Evolutionary conservation across 225 moss, liverwort and hornwort genomes (phyloP), one percentile per base, ranked within the genome.

Genomic region (Sphagnum contortum): DNA sequence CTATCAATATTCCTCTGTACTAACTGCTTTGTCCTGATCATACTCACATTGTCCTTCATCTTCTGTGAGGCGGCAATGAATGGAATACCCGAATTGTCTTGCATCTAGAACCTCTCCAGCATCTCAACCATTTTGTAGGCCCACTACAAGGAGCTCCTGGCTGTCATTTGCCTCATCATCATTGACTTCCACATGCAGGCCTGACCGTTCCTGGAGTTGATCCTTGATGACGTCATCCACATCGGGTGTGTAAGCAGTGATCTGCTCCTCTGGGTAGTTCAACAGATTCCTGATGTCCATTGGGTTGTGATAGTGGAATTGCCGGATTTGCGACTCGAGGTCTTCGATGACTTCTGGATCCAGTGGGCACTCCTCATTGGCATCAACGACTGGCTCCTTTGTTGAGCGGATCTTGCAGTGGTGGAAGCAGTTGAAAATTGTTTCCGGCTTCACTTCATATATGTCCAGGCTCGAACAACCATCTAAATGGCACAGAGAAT

Each of bases 351-450:
- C 48, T 4, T 29, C 48, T 5, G 11, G 4, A 29, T 63, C 50
- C 59, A 53, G 29, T 29, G 29, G 3, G 54, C 47, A 13, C 8
- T 44, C 64, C 14, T 64, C 62, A 6, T 4, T 8, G 2, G 12
- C 53, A 49, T 48, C 8, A 7, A 44, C 44, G 2, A 5, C 5
- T 44, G 13, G 12, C 6, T 12, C 45, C 5, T 12, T 5, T 44
- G n/a, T 13, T 6, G 10, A 49, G 7, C 0, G 57, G 29, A 69
- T 61, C 52, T 69, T 61, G 63, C 63, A 69, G 48, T 69, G 69
- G 13, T 3, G 9, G 50, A 70, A 70, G 52, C 4, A 70, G 55
- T 70, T 70, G 46, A 12, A 8, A 51, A 70, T 70, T 64, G 64
- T 70, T 53, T 48, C 54, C 9, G 63, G 70, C 50, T 70, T 63